Conservation (phyloP, 1,139 yeast genomes). For the Blastobotrys niveus region DNA sequence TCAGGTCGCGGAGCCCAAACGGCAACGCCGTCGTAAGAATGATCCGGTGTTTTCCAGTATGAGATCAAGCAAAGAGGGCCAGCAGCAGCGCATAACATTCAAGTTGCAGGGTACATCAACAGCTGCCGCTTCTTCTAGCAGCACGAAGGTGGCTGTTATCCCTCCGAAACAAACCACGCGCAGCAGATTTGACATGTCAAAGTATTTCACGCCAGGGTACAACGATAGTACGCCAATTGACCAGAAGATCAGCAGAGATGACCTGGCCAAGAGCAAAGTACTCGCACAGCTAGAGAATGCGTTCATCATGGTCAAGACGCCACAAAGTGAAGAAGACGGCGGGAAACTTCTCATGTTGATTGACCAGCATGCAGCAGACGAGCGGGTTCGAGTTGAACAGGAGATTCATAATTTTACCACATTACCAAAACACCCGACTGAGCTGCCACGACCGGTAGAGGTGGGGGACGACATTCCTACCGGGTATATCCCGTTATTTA, state of each 20-base stretch:
- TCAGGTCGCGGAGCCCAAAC: too few relatives aligned
- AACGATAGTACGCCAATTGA: conserved; percentile 4
- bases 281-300: conserved; percentile 52
- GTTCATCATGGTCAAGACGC: conserved; percentile 46
- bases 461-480: neutral
- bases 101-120: too few relatives aligned
- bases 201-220: conserved; percentile 9
- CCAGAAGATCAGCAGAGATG: conserved; percentile 10
- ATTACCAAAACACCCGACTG: conserved; percentile 10
- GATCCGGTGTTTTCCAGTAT: too few relatives aligned
- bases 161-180: neutral
- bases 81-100: too few relatives aligned
- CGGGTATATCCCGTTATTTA: conserved; percentile 9
- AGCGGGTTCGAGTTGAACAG: conserved; percentile 53
- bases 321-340: conserved; percentile 1
- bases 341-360: conserved; percentile 38
- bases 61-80: too few relatives aligned
- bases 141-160: neutral
- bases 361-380: conserved; percentile 82
- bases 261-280: conserved; percentile 16
- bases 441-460: conserved; percentile 13
- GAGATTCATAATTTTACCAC: conserved; percentile 37
- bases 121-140: too few relatives aligned
- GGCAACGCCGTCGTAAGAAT: too few relatives aligned
- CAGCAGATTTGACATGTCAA: conserved; percentile 5